Evolutionary conservation across 371 early-diverging fungal genomes (phyloP).

Genomic region (Dinochytrium kinnereticum): DNA sequence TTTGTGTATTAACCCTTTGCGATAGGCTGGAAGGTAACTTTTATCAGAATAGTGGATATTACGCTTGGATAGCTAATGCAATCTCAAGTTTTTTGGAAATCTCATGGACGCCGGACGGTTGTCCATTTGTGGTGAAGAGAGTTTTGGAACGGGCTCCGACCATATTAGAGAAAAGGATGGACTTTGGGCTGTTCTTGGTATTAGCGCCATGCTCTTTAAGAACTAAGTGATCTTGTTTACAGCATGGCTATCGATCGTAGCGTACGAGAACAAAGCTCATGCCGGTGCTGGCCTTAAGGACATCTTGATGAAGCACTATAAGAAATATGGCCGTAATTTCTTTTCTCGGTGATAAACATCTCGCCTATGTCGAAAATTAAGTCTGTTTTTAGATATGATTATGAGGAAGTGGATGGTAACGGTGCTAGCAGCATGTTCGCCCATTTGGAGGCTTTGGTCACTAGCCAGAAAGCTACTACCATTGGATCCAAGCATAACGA

Average conservation of each 20-base stretch:
- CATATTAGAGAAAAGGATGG: conserved; percentile 99
- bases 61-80: background rate
- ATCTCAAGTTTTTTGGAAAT: conserved; percentile 91
- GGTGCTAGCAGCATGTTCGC: conserved; percentile 81
- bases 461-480: conserved; percentile 22
- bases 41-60: no score
- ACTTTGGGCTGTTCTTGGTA: conserved; percentile 92
- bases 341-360: conserved; percentile 73
- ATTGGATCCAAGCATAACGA: conserved; percentile 33
- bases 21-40: conserved; percentile 8
- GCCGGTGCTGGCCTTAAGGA: conserved; percentile 66
- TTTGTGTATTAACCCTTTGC: background rate
- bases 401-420: conserved; percentile 90
- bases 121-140: conserved; percentile 97
- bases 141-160: conserved; percentile 97
- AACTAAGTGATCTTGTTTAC: conserved; percentile 13
- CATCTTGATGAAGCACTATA: conserved; percentile 80
- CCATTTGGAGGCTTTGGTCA: conserved; percentile 55
- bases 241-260: conserved; percentile 95
- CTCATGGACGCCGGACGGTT: conserved; percentile 96
- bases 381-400: conserved; percentile 73
- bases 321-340: conserved; percentile 93
- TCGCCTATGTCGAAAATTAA: background rate
- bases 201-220: conserved; percentile 3
- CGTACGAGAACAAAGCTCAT: conserved; percentile 68